Conservation (phyloP, 306 rosid species). For the Ziziphus jujuba region DNA sequence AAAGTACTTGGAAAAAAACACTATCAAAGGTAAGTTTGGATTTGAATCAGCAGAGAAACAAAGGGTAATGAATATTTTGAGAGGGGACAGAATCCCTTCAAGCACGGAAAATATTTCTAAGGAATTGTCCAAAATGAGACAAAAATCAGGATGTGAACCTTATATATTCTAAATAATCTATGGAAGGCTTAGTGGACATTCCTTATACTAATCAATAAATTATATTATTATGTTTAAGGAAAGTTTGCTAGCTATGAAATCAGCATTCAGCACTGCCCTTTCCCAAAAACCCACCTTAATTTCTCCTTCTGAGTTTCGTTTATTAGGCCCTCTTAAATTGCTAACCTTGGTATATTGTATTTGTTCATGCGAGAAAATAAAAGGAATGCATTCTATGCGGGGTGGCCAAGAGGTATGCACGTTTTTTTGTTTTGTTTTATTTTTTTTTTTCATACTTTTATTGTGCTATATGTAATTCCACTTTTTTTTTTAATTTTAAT, state of each 20-base stretch:
- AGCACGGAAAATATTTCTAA: slow-evolving; percentile 18
- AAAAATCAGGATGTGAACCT: background rate
- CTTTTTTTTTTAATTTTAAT: too few relatives aligned
- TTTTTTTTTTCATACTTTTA: too few relatives aligned
- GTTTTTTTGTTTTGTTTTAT: too few relatives aligned
- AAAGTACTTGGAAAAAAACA: background rate
- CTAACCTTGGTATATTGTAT: background rate
- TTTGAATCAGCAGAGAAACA: background rate
- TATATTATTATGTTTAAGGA: too few relatives aligned
- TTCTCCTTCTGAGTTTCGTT: too few relatives aligned
- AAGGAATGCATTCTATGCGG: slow-evolving; percentile 7
- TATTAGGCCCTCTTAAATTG: background rate
- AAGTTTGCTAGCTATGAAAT: too few relatives aligned
- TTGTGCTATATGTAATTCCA: too few relatives aligned
- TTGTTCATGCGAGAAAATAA: background rate
- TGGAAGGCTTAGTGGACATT: too few relatives aligned
- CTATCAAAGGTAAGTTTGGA: background rate
- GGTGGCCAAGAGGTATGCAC: slow-evolving; percentile 15
- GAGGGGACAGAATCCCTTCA: slow-evolving; percentile 37
- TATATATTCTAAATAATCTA: background rate
- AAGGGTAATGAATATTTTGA: background rate
- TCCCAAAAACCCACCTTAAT: too few relatives aligned
- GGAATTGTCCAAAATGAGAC: background rate
- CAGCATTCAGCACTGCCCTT: too few relatives aligned
- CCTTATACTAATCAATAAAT: too few relatives aligned